Evolutionary conservation across 2,329 filamentous ascomycete species (phyloP).

Genomic region (Talaromyces amestolkiae): DNA sequence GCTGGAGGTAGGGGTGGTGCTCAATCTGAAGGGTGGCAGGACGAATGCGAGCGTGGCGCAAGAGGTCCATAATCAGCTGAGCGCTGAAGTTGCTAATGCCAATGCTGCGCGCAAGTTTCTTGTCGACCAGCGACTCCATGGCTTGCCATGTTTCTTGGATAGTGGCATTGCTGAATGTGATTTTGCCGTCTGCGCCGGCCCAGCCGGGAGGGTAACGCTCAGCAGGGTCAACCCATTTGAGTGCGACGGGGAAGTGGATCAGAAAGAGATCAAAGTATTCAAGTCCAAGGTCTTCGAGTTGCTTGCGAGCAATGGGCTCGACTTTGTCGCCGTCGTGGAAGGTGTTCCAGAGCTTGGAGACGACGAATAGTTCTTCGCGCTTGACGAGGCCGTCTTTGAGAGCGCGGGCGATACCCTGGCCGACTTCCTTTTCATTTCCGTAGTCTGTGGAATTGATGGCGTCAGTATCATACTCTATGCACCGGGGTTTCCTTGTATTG

Average conservation of each 20-base stretch:
- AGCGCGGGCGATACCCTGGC: constrained; percentile 72
- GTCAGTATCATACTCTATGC: not conserved
- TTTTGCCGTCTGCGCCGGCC: constrained; percentile 62
- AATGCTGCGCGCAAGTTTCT: constrained; percentile 68
- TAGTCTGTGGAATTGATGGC: constrained; percentile 59
- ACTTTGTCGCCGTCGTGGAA: constrained; percentile 81
- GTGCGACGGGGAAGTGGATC: constrained; percentile 83
- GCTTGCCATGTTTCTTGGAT: constrained; percentile 81
- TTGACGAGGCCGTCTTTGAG: constrained; percentile 79
- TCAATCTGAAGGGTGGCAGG: constrained; percentile 82
- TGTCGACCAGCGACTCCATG: constrained; percentile 71
- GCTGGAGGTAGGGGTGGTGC: constrained; percentile 84
- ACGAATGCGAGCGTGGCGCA: constrained; percentile 71
- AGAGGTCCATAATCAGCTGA: constrained; percentile 72
- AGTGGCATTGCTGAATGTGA: constrained; percentile 64
- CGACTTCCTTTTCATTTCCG: constrained; percentile 76
- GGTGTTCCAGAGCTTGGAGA: constrained; percentile 89
- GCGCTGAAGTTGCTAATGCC: constrained; percentile 82
- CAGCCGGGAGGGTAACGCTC: constrained; percentile 79
- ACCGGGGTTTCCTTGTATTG: constrained; percentile 11
- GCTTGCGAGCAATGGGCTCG: constrained; percentile 70
- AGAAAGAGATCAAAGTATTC: constrained; percentile 91
- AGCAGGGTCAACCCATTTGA: constrained; percentile 78
- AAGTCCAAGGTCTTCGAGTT: constrained; percentile 77
- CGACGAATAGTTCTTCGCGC: constrained; percentile 85